phyloP scores from a whole-genome alignment of 768 basidiomycete genomes.

The Gloeopeniophorella convolvens region DNA sequence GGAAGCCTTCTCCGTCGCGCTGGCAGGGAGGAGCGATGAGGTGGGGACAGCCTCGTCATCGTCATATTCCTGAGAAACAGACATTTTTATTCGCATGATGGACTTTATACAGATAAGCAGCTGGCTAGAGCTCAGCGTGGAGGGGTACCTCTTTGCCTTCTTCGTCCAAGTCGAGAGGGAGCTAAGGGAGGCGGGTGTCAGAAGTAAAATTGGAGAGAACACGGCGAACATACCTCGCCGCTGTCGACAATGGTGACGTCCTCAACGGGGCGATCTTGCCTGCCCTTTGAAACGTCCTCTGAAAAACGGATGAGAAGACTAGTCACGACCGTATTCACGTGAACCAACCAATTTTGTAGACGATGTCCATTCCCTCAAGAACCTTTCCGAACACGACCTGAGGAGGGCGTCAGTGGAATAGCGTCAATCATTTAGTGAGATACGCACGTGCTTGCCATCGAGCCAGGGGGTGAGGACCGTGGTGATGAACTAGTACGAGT shows the following conservation, averaged over 20 bases:
- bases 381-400: conserved; percentile 93
- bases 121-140: conserved; percentile 83
- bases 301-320: conserved; percentile 18
- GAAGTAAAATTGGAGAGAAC: conserved; percentile 1
- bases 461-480: conserved; percentile 85
- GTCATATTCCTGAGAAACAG: conserved; percentile 21
- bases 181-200: conserved; percentile 29
- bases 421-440: neutral
- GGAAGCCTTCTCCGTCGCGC: neutral
- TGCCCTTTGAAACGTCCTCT: conserved; percentile 72
- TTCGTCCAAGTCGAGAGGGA: conserved; percentile 49
- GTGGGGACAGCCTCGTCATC: conserved; percentile 14
- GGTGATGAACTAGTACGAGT: conserved; percentile 72
- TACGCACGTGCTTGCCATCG: conserved; percentile 76
- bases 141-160: conserved; percentile 88
- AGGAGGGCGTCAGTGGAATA: conserved; percentile 19
- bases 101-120: conserved; percentile 23
- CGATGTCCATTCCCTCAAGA: conserved; percentile 86
- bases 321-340: neutral
- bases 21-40: neutral
- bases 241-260: conserved; percentile 77
- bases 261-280: conserved; percentile 64
- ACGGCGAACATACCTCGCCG: conserved; percentile 63
- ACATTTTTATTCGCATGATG: conserved; percentile 26
- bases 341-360: conserved; percentile 64